Evolutionary conservation across 139 green algal species (phyloP).

Genomic region (Chloropicon primus): DNA sequence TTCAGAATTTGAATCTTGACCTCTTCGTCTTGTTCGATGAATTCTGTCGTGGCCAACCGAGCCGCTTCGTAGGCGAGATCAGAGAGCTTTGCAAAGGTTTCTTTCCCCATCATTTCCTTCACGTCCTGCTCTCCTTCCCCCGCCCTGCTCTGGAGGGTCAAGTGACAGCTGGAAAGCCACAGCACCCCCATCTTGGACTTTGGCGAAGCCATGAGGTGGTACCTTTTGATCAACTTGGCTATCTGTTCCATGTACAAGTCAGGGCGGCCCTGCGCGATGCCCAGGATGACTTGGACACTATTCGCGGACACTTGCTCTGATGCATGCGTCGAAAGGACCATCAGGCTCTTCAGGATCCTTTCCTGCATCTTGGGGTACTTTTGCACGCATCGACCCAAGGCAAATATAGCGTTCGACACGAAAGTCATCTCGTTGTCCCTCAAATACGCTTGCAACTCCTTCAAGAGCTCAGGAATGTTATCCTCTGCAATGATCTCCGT

Average conservation of each 20-base stretch:
- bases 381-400: constrained; percentile 11
- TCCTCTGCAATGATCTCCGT: constrained; percentile 12
- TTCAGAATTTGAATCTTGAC: background rate
- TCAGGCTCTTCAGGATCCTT: constrained; percentile 3
- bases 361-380: constrained; percentile 11
- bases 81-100: background rate
- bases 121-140: background rate
- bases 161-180: background rate
- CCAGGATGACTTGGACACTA: constrained; percentile 14
- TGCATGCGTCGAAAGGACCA: constrained; percentile 11
- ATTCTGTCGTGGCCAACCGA: background rate
- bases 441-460: constrained; percentile 14
- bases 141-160: background rate
- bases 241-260: constrained; percentile 9
- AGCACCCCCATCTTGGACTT: background rate
- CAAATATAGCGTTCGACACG: constrained; percentile 10
- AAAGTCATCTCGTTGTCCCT: constrained; percentile 7
- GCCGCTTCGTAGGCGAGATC: background rate
- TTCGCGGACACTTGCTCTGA: constrained; percentile 7
- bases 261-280: constrained; percentile 12
- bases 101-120: background rate
- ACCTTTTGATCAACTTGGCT: constrained; percentile 9
- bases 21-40: background rate
- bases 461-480: constrained; percentile 8
- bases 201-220: constrained; percentile 6